A percentile compares a stretch with the other conserved stretches of the same genome.
Evolutionary conservation across 2,329 filamentous ascomycete genomes (phyloP).

Genomic region (Chaetothyriales sp.): DNA sequence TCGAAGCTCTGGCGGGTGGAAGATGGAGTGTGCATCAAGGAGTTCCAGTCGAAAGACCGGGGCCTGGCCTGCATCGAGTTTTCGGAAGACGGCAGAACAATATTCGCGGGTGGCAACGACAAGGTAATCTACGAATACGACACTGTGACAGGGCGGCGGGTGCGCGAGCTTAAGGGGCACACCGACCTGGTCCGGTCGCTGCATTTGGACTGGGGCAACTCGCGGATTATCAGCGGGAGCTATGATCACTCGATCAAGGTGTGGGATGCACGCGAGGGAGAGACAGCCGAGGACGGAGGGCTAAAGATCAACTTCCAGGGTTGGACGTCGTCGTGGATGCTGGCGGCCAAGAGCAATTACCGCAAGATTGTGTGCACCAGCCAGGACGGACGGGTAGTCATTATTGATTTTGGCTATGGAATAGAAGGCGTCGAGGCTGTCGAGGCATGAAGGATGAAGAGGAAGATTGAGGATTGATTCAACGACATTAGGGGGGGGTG

Average conservation of each 20-base stretch:
- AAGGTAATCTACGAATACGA: conserved; percentile 94
- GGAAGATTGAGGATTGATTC: not conserved
- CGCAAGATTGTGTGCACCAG: conserved; percentile 85
- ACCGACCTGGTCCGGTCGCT: conserved; percentile 73
- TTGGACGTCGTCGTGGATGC: conserved; percentile 93
- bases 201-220: conserved; percentile 76
- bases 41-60: conserved; percentile 80
- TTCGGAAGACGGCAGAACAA: conserved; percentile 81
- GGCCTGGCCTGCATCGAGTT: conserved; percentile 94
- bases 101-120: conserved; percentile 89
- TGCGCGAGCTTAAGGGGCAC: conserved; percentile 70
- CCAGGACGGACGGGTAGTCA: conserved; percentile 79
- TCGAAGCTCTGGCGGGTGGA: conserved; percentile 94
- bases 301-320: conserved; percentile 74
- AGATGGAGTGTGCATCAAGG: conserved; percentile 73
- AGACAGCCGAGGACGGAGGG: conserved; percentile 63
- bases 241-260: conserved; percentile 96
- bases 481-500: too few relatives aligned
- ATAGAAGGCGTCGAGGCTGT: conserved; percentile 39
- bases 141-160: conserved; percentile 70
- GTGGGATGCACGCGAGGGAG: conserved; percentile 70
- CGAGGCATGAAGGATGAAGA: too few relatives aligned
- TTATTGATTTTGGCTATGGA: conserved; percentile 75
- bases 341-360: conserved; percentile 92
- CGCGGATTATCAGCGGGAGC: conserved; percentile 74